These are phyloP conservation scores for Phytophthora litchii DNA, from an alignment of 352 stramenopile genomes.

Conservation along the genomic window DNA sequence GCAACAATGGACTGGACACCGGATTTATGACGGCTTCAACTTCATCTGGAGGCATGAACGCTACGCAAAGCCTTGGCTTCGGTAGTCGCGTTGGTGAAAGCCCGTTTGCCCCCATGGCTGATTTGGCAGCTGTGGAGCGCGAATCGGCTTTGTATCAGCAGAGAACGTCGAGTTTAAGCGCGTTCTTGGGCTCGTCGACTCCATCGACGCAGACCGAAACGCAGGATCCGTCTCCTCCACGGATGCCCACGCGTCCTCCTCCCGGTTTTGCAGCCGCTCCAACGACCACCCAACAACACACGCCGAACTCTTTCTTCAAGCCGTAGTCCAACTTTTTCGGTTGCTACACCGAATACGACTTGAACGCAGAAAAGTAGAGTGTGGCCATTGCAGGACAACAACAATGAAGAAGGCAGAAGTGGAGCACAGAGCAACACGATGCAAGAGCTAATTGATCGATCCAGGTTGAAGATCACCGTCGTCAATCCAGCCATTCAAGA, in stretches of 20 bases:
- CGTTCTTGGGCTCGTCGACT: constrained; percentile 52
- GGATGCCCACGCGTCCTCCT: constrained; percentile 43
- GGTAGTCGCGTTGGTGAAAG: constrained; percentile 11
- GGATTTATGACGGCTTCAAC: constrained; percentile 25
- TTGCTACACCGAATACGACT: constrained; percentile 10
- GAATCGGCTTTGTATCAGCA: constrained; percentile 75
- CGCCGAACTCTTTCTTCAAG: constrained; percentile 68
- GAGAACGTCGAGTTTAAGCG: constrained; percentile 73
- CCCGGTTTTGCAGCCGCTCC: constrained; percentile 43
- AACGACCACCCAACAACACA: constrained; percentile 31
- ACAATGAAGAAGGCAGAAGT: constrained; percentile 9
- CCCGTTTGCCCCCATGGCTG: constrained; percentile 59
- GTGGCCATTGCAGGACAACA: constrained; percentile 3
- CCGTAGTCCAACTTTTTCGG: constrained; percentile 35
- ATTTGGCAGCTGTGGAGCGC: constrained; percentile 75
- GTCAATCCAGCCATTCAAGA: constrained; percentile 4
- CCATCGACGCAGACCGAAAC: constrained; percentile 28
- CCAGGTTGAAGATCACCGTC: neutral
- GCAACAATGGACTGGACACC: constrained; percentile 20
- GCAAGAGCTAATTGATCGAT: constrained; percentile 8
- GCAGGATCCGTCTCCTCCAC: constrained; percentile 31
- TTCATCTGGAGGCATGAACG: constrained; percentile 1
- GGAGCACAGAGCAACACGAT: constrained; percentile 6
- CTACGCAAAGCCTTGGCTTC: constrained; percentile 7
- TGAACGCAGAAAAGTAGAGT: constrained; percentile 14